Conservation (phyloP, 768 basidiomycete species). For the Calocybe gangraenosa region DNA sequence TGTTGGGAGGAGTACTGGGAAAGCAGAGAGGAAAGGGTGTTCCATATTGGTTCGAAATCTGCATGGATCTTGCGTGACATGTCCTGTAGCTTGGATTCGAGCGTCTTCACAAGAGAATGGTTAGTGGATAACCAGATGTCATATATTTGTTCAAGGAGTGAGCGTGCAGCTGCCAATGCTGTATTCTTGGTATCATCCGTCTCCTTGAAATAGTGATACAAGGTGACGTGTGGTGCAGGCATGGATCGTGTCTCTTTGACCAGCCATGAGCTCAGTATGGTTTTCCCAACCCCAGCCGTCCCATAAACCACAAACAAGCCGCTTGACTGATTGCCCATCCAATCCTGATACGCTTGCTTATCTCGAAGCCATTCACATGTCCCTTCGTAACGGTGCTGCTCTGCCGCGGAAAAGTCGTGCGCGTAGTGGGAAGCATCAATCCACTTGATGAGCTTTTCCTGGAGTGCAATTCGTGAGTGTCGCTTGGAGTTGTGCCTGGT, state of each 20-base stretch:
- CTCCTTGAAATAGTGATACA: too few relatives aligned
- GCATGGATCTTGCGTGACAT: not conserved
- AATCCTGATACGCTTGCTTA: not conserved
- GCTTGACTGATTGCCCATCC: not conserved
- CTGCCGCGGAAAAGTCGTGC: not conserved
- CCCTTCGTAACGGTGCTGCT: too few relatives aligned
- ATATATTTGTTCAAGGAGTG: not conserved
- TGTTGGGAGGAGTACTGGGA: too few relatives aligned
- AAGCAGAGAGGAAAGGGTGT: too few relatives aligned
- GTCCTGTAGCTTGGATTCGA: not conserved
- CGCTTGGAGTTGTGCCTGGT: too few relatives aligned
- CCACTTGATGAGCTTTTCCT: constrained; percentile 3
- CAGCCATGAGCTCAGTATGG: constrained; percentile 10
- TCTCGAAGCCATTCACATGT: constrained; percentile 8
- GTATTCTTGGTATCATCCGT: constrained; percentile 1
- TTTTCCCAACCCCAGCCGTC: constrained; percentile 7
- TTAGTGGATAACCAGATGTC: too few relatives aligned
- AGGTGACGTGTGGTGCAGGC: not conserved
- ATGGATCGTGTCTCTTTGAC: not conserved
- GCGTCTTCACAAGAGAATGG: not conserved
- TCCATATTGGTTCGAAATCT: too few relatives aligned
- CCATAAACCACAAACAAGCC: constrained; percentile 5
- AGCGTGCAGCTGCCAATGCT: not conserved
- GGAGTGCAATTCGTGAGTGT: too few relatives aligned
- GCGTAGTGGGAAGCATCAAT: constrained; percentile 5